Percentiles rank a stretch among this genome's conserved stretches.
phyloP scores from a whole-genome alignment of 495 filamentous ascomycete genomes.

The Aspergillus nanangensis region DNA sequence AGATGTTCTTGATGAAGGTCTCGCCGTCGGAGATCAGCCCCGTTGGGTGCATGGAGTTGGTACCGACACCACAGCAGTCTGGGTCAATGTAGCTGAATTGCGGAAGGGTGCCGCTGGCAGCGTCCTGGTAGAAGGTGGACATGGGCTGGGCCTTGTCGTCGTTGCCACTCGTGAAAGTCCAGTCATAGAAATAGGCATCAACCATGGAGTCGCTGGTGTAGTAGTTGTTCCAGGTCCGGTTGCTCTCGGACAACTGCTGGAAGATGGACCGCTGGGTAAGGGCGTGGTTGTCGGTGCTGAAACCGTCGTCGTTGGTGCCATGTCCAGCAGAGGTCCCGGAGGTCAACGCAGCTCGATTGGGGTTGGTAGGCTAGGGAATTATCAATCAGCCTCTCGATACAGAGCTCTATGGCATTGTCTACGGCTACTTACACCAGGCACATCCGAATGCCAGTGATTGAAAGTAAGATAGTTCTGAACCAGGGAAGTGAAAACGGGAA shows the following conservation, averaged over 20 bases:
- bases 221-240: conserved; percentile 48
- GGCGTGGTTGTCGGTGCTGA: conserved; percentile 28
- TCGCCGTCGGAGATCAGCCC: conserved; percentile 43
- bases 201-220: conserved; percentile 29
- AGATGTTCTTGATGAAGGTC: conserved; percentile 44
- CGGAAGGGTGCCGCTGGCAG: conserved; percentile 33
- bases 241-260: conserved; percentile 39
- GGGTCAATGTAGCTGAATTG: conserved; percentile 49
- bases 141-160: conserved; percentile 26
- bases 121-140: conserved; percentile 33
- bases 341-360: conserved; percentile 42
- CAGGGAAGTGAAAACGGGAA: conserved; percentile 41
- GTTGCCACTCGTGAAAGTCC: conserved; percentile 34
- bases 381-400: no score
- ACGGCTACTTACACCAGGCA: conserved; percentile 46
- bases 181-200: conserved; percentile 35
- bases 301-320: conserved; percentile 41
- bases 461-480: conserved; percentile 50
- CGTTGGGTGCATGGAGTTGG: conserved; percentile 46
- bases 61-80: conserved; percentile 41
- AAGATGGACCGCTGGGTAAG: conserved; percentile 42
- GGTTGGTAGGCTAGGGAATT: conserved; percentile 45
- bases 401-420: no score
- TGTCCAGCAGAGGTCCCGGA: conserved; percentile 46
- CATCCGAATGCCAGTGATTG: conserved; percentile 47